Evolutionary conservation across 352 stramenopile species (phyloP).

Genomic region (Globisporangium rhizosaccharum): DNA sequence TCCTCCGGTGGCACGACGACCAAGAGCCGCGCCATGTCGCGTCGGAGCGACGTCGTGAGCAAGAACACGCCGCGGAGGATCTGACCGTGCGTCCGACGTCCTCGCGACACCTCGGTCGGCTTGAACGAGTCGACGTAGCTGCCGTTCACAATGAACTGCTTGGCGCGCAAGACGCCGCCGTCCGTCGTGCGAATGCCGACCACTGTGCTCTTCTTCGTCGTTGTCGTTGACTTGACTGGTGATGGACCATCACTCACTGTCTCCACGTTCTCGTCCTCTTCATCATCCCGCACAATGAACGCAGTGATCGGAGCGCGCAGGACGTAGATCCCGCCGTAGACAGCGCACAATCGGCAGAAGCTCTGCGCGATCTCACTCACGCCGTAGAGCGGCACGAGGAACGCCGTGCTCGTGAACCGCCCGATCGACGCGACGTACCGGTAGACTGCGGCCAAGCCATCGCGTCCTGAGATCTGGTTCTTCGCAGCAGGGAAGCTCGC

Average conservation of each 20-base stretch:
- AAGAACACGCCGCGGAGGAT: slow-evolving; percentile 61
- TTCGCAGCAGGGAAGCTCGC: slow-evolving; percentile 45
- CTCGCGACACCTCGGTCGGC: not conserved
- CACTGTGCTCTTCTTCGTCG: slow-evolving; percentile 17
- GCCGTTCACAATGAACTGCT: slow-evolving; percentile 57
- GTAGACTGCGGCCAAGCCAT: slow-evolving; percentile 51
- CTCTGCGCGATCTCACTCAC: slow-evolving; percentile 84
- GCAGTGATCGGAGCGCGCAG: slow-evolving; percentile 57
- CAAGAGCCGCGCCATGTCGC: slow-evolving; percentile 44
- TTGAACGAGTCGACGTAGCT: slow-evolving; percentile 34
- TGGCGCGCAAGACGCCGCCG: slow-evolving; percentile 32
- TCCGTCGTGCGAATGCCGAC: slow-evolving; percentile 36
- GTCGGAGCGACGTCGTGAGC: slow-evolving; percentile 32
- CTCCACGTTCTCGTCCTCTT: too few species aligned
- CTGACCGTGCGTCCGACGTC: slow-evolving; percentile 19
- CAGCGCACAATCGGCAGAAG: slow-evolving; percentile 81
- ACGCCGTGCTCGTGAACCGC: slow-evolving; percentile 81
- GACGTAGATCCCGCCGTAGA: slow-evolving; percentile 87
- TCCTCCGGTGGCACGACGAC: slow-evolving; percentile 66
- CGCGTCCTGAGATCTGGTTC: slow-evolving; percentile 44
- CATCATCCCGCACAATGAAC: slow-evolving; percentile 37
- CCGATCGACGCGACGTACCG: slow-evolving; percentile 74
- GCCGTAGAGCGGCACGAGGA: slow-evolving; percentile 79
- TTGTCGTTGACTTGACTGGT: too few species aligned
- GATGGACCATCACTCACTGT: too few species aligned